Evolutionary conservation across 2,329 filamentous ascomycete genomes (phyloP), one percentile per base, ranked within the genome.

Genomic region (Penicillium sp.): DNA sequence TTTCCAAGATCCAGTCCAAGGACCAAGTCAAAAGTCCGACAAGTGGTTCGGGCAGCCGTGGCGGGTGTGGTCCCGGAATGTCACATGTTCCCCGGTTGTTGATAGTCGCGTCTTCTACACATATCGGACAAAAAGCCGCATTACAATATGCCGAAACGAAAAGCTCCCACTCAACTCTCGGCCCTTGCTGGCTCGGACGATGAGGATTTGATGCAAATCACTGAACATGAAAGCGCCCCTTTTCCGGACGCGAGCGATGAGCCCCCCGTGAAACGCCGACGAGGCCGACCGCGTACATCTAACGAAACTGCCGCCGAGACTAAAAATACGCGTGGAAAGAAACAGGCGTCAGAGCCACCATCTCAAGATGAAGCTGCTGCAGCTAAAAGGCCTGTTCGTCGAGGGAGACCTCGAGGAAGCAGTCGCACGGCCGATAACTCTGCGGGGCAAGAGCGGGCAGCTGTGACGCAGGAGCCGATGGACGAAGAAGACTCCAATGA

Each of bases 151-250:
- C 70, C 73, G 9, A 75, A 75, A 57, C 61, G 72, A 42, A 77
- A 77, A 54, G 70, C 68, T 7, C 56, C 68, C 13, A 64, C 74
- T 31, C 75, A 74, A 49, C 57, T 81, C 15, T 77, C 78, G 31
- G 73, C 71, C 9, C 60, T 80, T 21, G 62, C 79, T 9, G 77
- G 76, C 44, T 79, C 76, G 13, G 78, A 81, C 36, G 70, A 70
- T 56, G 74, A 77, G 33, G 73, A 76, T 48, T 58, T 70, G 7
- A 65, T 67, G 53, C 63, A 69, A 56, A 56, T 69, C n/a, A 62
- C 65, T 50, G 63, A 63, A 42, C 53, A 42, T 34, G 66, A 68
- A 47, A 63, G n/a, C 34, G 54, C 18, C 15, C 48, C 50, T 16
- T 45, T 65, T 51, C 67, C 65, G 24, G 61, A 66, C 36, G 50